Percentiles rank a stretch among this genome's conserved stretches.
phyloP scores from a whole-genome alignment of 768 basidiomycete genomes.

The Mycena kentingensis region DNA sequence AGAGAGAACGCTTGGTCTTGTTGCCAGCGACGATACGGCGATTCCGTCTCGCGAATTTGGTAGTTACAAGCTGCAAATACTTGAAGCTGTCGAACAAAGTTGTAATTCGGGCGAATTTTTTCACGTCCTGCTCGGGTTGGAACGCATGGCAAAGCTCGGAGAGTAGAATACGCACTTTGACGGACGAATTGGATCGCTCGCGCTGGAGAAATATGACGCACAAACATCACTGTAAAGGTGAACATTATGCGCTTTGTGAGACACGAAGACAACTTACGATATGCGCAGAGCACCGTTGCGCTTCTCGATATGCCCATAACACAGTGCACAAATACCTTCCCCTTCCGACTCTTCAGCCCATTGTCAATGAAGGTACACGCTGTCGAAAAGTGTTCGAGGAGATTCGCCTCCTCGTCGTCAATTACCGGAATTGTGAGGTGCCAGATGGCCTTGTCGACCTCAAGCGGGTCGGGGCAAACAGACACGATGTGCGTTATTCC shows the following conservation, averaged over 20 bases:
- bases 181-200: slow-evolving; percentile 36
- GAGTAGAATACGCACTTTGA: slow-evolving; percentile 31
- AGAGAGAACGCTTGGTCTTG: slow-evolving; percentile 42
- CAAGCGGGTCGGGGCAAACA: slow-evolving; percentile 38
- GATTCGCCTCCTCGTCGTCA: slow-evolving; percentile 31
- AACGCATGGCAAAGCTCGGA: slow-evolving; percentile 8
- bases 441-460: slow-evolving; percentile 23
- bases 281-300: slow-evolving; percentile 43
- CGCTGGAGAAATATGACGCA: slow-evolving; percentile 33
- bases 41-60: slow-evolving; percentile 30
- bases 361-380: slow-evolving; percentile 50
- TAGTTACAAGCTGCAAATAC: slow-evolving; percentile 40
- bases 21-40: slow-evolving; percentile 42
- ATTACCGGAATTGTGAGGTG: slow-evolving; percentile 8
- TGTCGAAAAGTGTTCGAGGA: slow-evolving; percentile 48
- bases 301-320: slow-evolving; percentile 55
- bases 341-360: slow-evolving; percentile 40
- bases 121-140: slow-evolving; percentile 36
- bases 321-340: slow-evolving; percentile 53
- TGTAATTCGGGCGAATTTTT: slow-evolving; percentile 42
- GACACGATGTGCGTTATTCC: slow-evolving; percentile 40
- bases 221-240: slow-evolving; percentile 34
- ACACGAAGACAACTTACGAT: slow-evolving; percentile 33
- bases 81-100: slow-evolving; percentile 43
- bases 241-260: background rate